Percentiles rank a stretch among this genome's conserved stretches.
phyloP scores from a whole-genome alignment of 495 filamentous ascomycete species.

The Trichoderma asperelloides region DNA sequence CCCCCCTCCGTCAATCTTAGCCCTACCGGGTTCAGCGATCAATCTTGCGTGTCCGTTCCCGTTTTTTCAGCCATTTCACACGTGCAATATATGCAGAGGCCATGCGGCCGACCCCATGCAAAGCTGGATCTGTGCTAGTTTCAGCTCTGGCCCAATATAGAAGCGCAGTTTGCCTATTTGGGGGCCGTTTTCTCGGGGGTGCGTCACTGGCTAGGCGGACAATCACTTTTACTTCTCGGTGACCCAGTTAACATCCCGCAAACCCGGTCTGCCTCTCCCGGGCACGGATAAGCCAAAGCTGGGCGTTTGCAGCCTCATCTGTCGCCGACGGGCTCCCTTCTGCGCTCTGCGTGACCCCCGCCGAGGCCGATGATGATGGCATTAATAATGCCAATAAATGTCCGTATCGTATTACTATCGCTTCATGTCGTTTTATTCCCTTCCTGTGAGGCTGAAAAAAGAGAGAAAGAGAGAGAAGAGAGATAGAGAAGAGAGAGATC shows the following conservation, averaged over 20 bases:
- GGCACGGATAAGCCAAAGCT: background rate
- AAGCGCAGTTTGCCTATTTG: background rate
- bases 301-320: background rate
- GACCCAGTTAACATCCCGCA: background rate
- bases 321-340: background rate
- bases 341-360: background rate
- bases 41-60: background rate
- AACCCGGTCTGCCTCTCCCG: background rate
- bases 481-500: too few species aligned
- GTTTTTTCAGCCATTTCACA: background rate
- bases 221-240: background rate
- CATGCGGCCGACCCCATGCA: background rate
- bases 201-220: background rate
- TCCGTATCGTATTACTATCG: background rate
- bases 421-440: background rate
- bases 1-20: background rate
- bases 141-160: slow-evolving; percentile 1
- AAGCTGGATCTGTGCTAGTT: background rate
- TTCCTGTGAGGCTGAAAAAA: background rate
- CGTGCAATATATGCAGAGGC: background rate
- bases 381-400: background rate
- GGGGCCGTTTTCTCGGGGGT: background rate
- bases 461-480: background rate
- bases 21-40: background rate
- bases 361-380: background rate